phyloP scores from a whole-genome alignment of 2,329 filamentous ascomycete genomes.

The Hypomyces perniciosus region DNA sequence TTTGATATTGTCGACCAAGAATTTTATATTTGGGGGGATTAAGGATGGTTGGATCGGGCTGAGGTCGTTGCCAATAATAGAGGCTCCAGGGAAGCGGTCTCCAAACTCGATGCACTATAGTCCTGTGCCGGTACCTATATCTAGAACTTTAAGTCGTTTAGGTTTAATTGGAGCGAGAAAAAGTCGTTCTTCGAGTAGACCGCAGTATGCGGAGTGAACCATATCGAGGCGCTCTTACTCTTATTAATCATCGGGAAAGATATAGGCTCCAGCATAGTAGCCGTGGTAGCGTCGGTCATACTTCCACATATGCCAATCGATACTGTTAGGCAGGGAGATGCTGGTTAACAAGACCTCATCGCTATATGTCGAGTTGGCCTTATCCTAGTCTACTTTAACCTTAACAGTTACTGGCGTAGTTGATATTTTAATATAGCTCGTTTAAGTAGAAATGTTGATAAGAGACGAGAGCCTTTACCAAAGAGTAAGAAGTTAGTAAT shows the following conservation, averaged over 20 bases:
- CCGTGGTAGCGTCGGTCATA: slow-evolving; percentile 37
- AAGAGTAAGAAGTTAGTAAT: too few relatives aligned
- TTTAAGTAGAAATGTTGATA: too few relatives aligned
- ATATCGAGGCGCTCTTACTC: slow-evolving; percentile 36
- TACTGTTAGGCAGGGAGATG: slow-evolving; percentile 26
- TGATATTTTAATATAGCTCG: too few relatives aligned
- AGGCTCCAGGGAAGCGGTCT: slow-evolving; percentile 29
- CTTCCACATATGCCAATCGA: slow-evolving; percentile 31
- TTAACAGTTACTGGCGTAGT: too few relatives aligned
- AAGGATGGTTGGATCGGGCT: slow-evolving; percentile 39
- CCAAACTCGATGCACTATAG: slow-evolving; percentile 43
- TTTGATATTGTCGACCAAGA: slow-evolving; percentile 54
- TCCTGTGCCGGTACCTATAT: slow-evolving; percentile 42
- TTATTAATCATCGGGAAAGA: slow-evolving; percentile 32
- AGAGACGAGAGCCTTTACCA: too few relatives aligned
- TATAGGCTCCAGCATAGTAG: slow-evolving; percentile 31
- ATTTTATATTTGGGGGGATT: slow-evolving; percentile 53
- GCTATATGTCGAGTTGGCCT: too few relatives aligned
- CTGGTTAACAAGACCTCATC: too few relatives aligned
- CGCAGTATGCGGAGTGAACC: slow-evolving; percentile 29
- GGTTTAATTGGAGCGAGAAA: slow-evolving; percentile 32
- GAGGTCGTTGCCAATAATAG: slow-evolving; percentile 34
- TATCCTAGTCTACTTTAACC: too few relatives aligned
- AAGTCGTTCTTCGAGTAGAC: slow-evolving; percentile 29
- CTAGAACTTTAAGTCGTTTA: slow-evolving; percentile 34